phyloP scores from a whole-genome alignment of 78 protist genomes.

The Salpingoeca rosetta region DNA sequence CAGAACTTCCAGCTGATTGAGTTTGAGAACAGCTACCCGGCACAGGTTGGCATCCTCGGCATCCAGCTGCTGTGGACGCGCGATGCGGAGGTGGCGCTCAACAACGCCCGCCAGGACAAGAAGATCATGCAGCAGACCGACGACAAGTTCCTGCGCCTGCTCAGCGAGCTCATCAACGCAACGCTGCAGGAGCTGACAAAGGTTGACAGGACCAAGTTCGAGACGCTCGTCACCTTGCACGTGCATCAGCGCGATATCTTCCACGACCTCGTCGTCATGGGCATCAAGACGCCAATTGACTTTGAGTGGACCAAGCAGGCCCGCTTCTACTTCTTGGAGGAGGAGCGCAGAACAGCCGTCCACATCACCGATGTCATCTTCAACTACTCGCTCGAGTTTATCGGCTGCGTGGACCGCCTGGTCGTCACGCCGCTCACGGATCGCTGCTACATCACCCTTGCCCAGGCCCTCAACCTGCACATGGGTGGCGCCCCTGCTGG shows the following conservation, averaged over 20 bases:
- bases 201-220: conserved; percentile 54
- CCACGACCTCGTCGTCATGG: conserved; percentile 14
- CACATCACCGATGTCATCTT: conserved; percentile 64
- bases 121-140: not conserved
- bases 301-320: conserved; percentile 80
- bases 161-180: conserved; percentile 34
- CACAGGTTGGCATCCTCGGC: conserved; percentile 59
- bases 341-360: conserved; percentile 27
- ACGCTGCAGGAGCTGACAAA: conserved; percentile 22
- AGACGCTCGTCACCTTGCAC: conserved; percentile 74
- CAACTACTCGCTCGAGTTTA: conserved; percentile 71
- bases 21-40: conserved; percentile 37
- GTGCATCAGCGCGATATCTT: conserved; percentile 77
- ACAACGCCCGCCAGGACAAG: conserved; percentile 5
- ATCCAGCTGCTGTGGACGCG: conserved; percentile 77
- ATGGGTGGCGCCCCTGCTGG: conserved; percentile 89
- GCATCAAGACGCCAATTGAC: conserved; percentile 29
- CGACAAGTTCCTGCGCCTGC: not conserved
- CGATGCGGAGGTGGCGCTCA: conserved; percentile 44
- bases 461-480: conserved; percentile 49
- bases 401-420: conserved; percentile 73
- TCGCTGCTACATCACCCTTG: conserved; percentile 75
- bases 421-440: conserved; percentile 88
- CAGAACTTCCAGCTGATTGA: conserved; percentile 20
- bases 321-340: conserved; percentile 62